Conservation (phyloP, 306 rosid species). For the Trifolium repens region DNA sequence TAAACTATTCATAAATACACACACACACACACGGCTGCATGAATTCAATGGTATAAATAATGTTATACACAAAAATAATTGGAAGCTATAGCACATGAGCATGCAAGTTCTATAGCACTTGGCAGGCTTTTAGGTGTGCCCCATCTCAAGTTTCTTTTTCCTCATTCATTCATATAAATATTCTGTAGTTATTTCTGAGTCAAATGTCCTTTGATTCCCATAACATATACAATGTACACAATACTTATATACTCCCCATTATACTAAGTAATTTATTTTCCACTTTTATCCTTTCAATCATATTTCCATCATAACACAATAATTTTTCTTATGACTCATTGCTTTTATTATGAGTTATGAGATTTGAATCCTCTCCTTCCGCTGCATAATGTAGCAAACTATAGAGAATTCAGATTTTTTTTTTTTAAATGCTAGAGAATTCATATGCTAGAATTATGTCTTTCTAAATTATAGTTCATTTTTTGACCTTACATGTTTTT, state of each 20-base stretch:
- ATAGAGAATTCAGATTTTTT: not conserved
- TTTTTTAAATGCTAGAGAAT: too few species aligned
- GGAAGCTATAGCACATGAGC: slow-evolving; percentile 46
- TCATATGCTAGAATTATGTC: not conserved
- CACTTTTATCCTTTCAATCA: not conserved
- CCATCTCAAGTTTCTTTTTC: slow-evolving; percentile 53
- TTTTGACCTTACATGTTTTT: too few species aligned
- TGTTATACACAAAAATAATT: slow-evolving; percentile 42
- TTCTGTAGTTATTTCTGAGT: slow-evolving; percentile 59
- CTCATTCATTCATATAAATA: slow-evolving; percentile 49
- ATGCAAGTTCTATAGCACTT: slow-evolving; percentile 44
- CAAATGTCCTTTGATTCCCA: slow-evolving; percentile 63
- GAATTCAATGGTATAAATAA: slow-evolving; percentile 25
- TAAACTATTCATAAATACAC: not conserved
- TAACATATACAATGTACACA: slow-evolving; percentile 44
- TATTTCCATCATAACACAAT: slow-evolving; percentile 22
- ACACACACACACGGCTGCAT: slow-evolving; percentile 18
- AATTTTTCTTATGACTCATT: not conserved
- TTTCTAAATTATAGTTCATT: not conserved
- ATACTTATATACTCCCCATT: slow-evolving; percentile 21
- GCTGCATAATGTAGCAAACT: not conserved
- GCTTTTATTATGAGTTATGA: not conserved
- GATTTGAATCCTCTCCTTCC: not conserved
- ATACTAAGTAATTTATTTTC: not conserved
- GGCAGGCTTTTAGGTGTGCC: slow-evolving; percentile 61